These are phyloP conservation scores for Sclerotinia subarctica DNA, from an alignment of 2,329 filamentous ascomycete genomes.

Conservation along the genomic window DNA sequence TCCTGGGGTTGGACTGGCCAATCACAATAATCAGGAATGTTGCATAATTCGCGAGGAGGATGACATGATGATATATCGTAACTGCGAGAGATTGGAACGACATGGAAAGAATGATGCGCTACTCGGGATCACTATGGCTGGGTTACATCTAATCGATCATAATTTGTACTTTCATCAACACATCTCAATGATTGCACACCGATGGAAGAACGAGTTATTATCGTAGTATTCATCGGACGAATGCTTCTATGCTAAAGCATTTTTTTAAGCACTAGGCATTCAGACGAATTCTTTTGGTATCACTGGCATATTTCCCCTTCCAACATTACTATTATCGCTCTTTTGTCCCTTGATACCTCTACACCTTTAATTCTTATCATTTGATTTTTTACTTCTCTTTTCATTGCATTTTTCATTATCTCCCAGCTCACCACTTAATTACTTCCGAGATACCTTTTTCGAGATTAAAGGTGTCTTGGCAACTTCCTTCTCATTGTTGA, in stretches of 20 bases:
- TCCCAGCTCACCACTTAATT: conserved; percentile 2
- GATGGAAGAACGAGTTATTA: neutral
- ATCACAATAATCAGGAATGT: conserved; percentile 27
- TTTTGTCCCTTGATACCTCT: neutral
- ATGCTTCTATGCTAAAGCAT: neutral
- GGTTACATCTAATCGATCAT: neutral
- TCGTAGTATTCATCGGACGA: neutral
- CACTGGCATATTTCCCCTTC: neutral
- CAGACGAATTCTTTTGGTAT: neutral
- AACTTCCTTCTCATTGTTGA: neutral
- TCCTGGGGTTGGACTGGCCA: conserved; percentile 38
- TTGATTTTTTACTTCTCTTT: neutral
- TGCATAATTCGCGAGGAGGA: conserved; percentile 28
- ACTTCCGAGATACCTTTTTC: neutral
- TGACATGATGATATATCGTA: conserved; percentile 24
- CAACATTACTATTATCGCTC: neutral
- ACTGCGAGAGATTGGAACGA: neutral
- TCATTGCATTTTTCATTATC: neutral
- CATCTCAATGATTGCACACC: neutral
- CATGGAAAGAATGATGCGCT: too few species aligned
- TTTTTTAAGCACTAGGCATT: neutral
- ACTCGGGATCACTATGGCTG: neutral
- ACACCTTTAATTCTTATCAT: neutral
- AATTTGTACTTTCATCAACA: neutral
- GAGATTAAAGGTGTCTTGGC: neutral